These are phyloP conservation scores for Venturia carpophila DNA, from an alignment of 2,329 filamentous ascomycete species.

Conservation along the genomic window DNA sequence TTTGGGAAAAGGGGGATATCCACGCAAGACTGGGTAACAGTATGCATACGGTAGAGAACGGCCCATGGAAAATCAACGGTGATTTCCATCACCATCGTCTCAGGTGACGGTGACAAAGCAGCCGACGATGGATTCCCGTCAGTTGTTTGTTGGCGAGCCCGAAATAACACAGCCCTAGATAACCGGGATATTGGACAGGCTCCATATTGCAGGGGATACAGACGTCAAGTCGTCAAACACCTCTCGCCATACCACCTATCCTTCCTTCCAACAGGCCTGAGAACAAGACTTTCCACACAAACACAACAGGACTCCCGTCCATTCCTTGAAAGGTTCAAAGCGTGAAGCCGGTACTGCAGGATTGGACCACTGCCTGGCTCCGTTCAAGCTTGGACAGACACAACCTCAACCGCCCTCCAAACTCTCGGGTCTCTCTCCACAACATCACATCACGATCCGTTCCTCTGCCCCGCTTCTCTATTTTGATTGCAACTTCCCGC, in stretches of 20 bases:
- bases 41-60: too few relatives aligned
- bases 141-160: not conserved
- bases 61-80: too few relatives aligned
- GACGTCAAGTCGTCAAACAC: not conserved
- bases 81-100: too few relatives aligned
- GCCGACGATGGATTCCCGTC: not conserved
- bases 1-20: not conserved
- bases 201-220: slow-evolving; percentile 3
- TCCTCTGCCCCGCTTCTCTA: not conserved
- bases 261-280: not conserved
- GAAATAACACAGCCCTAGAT: not conserved
- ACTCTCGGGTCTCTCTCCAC: not conserved
- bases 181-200: not conserved
- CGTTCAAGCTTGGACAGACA: not conserved
- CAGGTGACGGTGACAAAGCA: not conserved
- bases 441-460: not conserved
- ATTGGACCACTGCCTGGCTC: slow-evolving; percentile 6
- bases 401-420: not conserved
- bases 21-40: too few relatives aligned
- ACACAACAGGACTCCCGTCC: not conserved
- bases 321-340: too few relatives aligned
- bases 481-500: not conserved
- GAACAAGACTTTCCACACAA: not conserved
- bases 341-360: not conserved
- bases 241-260: not conserved